phyloP scores from a whole-genome alignment of 768 basidiomycete species.

The Amanita pseudoporphyria region DNA sequence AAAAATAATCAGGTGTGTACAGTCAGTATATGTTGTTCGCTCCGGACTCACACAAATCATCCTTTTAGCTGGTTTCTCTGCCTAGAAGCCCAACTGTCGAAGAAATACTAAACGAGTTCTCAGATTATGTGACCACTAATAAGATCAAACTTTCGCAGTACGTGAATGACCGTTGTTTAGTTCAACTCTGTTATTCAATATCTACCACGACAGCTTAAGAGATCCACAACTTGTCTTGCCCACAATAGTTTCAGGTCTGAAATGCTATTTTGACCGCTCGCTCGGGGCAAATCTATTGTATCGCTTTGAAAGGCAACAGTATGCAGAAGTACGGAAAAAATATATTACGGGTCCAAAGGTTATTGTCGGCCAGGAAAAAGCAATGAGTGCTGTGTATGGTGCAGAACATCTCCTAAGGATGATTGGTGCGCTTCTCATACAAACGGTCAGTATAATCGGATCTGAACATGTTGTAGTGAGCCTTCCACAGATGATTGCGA shows the following conservation, averaged over 20 bases:
- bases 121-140: conserved; percentile 42
- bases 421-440: conserved; percentile 49
- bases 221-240: conserved; percentile 63
- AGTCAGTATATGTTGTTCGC: background rate
- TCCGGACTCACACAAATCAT: background rate
- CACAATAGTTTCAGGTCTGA: conserved; percentile 78
- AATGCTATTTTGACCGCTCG: conserved; percentile 89
- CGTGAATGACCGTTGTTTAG: conserved; percentile 11
- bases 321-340: conserved; percentile 63
- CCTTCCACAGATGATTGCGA: conserved; percentile 83
- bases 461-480: conserved; percentile 48
- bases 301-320: conserved; percentile 92
- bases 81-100: conserved; percentile 75
- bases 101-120: conserved; percentile 71
- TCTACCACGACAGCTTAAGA: conserved; percentile 37
- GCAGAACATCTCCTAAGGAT: conserved; percentile 90
- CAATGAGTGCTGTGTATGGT: conserved; percentile 88
- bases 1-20: conserved; percentile 76
- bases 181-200: background rate
- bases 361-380: conserved; percentile 57
- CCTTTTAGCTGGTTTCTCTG: conserved; percentile 64
- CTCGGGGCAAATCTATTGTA: conserved; percentile 87
- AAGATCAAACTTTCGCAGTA: conserved; percentile 35
- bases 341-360: conserved; percentile 71
- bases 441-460: background rate